phyloP scores from a whole-genome alignment of 129 eudicot genomes.

The Rutidosis leptorrhynchoides region DNA sequence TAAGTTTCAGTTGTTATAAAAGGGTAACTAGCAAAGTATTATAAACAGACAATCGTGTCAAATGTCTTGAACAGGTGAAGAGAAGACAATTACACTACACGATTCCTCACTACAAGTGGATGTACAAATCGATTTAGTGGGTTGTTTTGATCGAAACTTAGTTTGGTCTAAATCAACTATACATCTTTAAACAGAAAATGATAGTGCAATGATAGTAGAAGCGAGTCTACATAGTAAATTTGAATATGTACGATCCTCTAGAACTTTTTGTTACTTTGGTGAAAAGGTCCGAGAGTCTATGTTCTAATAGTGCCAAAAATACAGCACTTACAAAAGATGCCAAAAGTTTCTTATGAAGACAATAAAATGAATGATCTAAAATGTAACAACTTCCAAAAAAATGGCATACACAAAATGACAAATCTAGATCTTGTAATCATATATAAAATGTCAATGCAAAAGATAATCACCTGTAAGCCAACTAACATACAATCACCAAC shows the following conservation, averaged over 20 bases:
- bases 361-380: slow-evolving; percentile 16
- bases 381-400: not conserved
- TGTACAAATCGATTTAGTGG: slow-evolving; percentile 9
- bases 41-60: not conserved
- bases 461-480: slow-evolving; percentile 68
- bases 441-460: not conserved
- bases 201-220: not conserved
- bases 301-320: not conserved
- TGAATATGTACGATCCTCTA: not conserved
- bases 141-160: slow-evolving; percentile 13
- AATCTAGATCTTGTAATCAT: slow-evolving; percentile 14
- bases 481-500: slow-evolving; percentile 95
- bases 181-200: slow-evolving; percentile 10
- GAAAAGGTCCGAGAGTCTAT: slow-evolving; percentile 23
- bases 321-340: not conserved
- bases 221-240: not conserved
- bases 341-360: slow-evolving; percentile 8
- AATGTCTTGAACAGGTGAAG: not conserved
- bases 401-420: slow-evolving; percentile 18
- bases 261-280: slow-evolving; percentile 5
- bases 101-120: slow-evolving; percentile 2
- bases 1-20: not conserved
- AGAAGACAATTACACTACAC: slow-evolving; percentile 3
- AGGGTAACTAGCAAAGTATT: not conserved
- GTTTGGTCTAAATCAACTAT: not conserved